Conservation (phyloP, 1,139 yeast genomes). For the Petasospora rhodanensis region DNA sequence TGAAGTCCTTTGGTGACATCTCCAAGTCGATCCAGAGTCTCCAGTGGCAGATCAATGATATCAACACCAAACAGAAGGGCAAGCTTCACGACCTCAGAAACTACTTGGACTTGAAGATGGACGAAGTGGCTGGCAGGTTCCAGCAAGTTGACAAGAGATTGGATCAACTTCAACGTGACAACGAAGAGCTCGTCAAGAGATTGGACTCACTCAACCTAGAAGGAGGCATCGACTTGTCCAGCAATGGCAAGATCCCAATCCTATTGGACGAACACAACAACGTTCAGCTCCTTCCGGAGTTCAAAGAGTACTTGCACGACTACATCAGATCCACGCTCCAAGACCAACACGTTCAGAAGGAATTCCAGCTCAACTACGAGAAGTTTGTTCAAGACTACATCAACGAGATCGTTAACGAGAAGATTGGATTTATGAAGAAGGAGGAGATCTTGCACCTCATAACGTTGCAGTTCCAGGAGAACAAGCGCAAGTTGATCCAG, state of each 20-base stretch:
- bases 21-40: conserved; percentile 18
- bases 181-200: conserved; percentile 6
- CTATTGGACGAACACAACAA: conserved; percentile 17
- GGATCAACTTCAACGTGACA: conserved; percentile 3
- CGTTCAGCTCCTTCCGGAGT: conserved; percentile 22
- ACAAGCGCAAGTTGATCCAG: conserved; percentile 18
- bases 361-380: conserved; percentile 16
- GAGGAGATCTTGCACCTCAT: conserved; percentile 21
- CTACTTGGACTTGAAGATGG: conserved; percentile 20
- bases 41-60: conserved; percentile 24
- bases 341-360: conserved; percentile 1
- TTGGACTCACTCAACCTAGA: conserved; percentile 11
- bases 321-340: conserved; percentile 9
- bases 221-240: no score
- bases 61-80: conserved; percentile 17
- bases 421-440: conserved; percentile 20
- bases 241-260: conserved; percentile 16
- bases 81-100: conserved; percentile 18
- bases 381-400: conserved; percentile 15
- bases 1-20: conserved; percentile 14
- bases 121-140: conserved; percentile 13
- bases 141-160: conserved; percentile 11
- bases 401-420: conserved; percentile 14
- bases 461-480: conserved; percentile 20
- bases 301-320: conserved; percentile 14